These are phyloP conservation scores for Pestalotiopsis sp. DNA, from an alignment of 2,329 filamentous ascomycete genomes.

Conservation along the genomic window DNA sequence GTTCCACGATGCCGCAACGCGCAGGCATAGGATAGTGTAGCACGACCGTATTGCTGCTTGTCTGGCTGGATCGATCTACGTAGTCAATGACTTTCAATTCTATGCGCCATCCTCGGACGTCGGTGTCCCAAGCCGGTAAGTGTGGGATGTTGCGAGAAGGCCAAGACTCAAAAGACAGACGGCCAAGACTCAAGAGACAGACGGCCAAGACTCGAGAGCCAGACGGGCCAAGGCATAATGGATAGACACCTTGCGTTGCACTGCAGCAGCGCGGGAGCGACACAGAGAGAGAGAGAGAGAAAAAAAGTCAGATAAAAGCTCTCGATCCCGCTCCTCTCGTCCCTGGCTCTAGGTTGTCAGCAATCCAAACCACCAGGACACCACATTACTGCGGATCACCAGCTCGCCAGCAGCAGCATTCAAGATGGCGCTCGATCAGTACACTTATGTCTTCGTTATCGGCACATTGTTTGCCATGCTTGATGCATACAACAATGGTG, in stretches of 20 bases:
- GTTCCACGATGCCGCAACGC: not conserved
- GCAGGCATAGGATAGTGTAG: constrained; percentile 1
- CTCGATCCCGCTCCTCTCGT: constrained; percentile 2
- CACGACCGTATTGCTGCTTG: not conserved
- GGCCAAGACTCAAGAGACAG: not conserved
- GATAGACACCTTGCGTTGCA: not conserved
- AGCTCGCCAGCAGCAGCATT: constrained; percentile 2
- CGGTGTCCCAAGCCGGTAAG: constrained; percentile 7
- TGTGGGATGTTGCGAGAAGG: not conserved
- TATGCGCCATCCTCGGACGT: constrained; percentile 6
- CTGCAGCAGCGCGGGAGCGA: not conserved
- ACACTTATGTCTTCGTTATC: constrained; percentile 74
- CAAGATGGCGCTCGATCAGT: constrained; percentile 62
- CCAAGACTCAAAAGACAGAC: not conserved
- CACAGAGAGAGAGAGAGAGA: not conserved
- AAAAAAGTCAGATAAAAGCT: constrained; percentile 3
- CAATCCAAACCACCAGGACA: constrained; percentile 1
- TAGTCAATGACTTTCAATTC: not conserved
- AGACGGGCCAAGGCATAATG: not conserved
- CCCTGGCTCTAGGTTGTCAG: not conserved
- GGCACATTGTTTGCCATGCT: constrained; percentile 77
- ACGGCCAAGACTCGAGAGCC: not conserved
- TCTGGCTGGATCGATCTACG: not conserved
- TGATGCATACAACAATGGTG: constrained; percentile 79
- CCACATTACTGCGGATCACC: constrained; percentile 1